Base-by-base conservation (phyloP, 306 rosid species). In the Casuarina glauca region DNA sequence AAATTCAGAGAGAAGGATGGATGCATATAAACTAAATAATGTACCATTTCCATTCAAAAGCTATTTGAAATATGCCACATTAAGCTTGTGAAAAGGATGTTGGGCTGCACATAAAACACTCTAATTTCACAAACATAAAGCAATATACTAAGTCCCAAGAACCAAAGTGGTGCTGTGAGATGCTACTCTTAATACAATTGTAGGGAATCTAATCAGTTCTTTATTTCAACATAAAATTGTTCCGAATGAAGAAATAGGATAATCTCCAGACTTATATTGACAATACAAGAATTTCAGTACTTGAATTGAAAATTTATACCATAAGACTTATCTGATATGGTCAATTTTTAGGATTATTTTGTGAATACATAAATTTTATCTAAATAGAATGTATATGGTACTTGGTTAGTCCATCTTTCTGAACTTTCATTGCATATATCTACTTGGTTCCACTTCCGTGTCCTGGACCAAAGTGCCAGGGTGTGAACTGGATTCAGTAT, bases 1-100 rank as follows among this genome's bases (percentile, higher is more conserved):
- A 38, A 62, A 42, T 62, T 62, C 44, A 35, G n/a, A 62, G n/a
- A 62, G 69, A 62, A 62, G 69, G 44, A 62, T 62, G n/a, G 36
- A 36, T 62, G 69, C 4, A 36, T 5, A n/a, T 26, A 58, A 58
- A 26, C 35, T 26, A 12, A 26, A 58, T 58, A 8, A 58, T 20
- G 6, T 26, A 36, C 69, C 69, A 11, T 36, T 36, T 62, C 44
- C 69, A 26, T 62, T 62, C 41, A 36, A 62, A 38, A 62, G n/a
- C 44, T 32, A 36, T 62, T 60, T 60, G 41, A 32, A 39, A 60
- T 39, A 26, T 10, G 11, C 67, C 3, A 60, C 13, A 32, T 60
- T 35, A 60, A 60, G 42, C 39, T 32, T 35, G 13, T 11, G 4
- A 7, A 26, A 60, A 60, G 35, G 5, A 32, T 11, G 19, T 55